phyloP scores from a whole-genome alignment of 78 protist genomes.

The Anaeramoeba flamelloides region DNA sequence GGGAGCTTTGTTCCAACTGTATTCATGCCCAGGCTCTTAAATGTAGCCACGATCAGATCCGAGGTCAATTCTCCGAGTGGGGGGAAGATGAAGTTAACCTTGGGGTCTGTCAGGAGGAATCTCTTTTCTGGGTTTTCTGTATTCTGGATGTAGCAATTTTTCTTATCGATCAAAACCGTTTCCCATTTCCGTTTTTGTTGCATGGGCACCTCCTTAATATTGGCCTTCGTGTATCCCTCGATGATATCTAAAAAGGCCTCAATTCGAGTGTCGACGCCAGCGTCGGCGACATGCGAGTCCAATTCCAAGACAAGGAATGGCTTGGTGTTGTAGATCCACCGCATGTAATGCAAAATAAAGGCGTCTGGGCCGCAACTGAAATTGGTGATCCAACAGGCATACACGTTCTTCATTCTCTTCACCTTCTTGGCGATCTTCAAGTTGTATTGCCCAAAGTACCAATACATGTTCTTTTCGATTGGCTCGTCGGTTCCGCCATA shows the following conservation, averaged over 20 bases:
- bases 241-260: background rate
- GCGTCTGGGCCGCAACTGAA: slow-evolving; percentile 6
- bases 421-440: background rate
- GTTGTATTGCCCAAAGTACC: background rate
- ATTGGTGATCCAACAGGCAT: background rate
- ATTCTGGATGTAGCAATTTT: background rate
- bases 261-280: background rate
- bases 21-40: too few relatives aligned
- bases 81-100: background rate
- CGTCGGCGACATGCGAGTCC: background rate
- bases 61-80: background rate
- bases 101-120: background rate
- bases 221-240: too few relatives aligned
- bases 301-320: background rate
- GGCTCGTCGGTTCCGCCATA: too few relatives aligned
- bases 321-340: background rate
- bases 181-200: background rate
- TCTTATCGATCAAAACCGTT: background rate
- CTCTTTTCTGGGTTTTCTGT: background rate
- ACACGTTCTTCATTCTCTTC: background rate
- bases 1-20: too few relatives aligned
- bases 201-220: background rate
- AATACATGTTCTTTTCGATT: slow-evolving; percentile 2
- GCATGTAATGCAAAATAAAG: background rate
- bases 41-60: background rate